Base-by-base conservation (phyloP, 768 basidiomycete species). In the Mycena sanguinolenta region DNA sequence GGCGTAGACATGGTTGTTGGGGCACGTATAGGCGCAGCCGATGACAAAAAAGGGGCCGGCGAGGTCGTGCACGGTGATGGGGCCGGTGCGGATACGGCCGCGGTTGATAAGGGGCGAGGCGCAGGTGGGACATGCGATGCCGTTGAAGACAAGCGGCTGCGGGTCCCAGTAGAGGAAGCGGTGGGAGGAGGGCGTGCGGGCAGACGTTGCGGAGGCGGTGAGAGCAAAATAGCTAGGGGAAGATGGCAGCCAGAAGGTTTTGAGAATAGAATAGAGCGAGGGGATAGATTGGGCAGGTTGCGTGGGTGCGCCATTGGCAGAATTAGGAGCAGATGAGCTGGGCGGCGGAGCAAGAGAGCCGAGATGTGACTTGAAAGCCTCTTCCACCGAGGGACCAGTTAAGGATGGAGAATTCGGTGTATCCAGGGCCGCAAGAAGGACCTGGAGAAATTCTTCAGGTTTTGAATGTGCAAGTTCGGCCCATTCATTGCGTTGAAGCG, bases 121-220 rank as follows among this genome's bases (percentile, higher is more conserved):
- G 75, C 94, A 95, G 50, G 76, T 83, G 0, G 93, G 92, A 73
- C 94, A 95, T 1, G 88, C 84, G 52, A 95, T 92, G 4, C 94
- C 94, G 69, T 94, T 93, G 82, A 95, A 93, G 12, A 94, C 89
- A 55, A 95, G 88, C 0, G 93, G 92, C 58, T 91, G 90, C 0
- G 94, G 94, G 70, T 95, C 94, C 94, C 94, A 95, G 74, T 93
- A 95, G n/a, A 95, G 82, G 80, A 95, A 95, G 4, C 88, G 88
- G 71, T 94, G 91, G 63, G 93, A 90, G 8, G 91, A 90, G 2
- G 91, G 89, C 0, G 88, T 91, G 44, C 92, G 89, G 14, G 90
- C 84, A 46, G 64, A 58, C 13, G 89, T 89, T 0, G 91, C 86
- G 2, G 92, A 93, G 28, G 92, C 91, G 13, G 93, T 94, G 44